Evolutionary conservation across 257 asterid genomes (phyloP).

Genomic region (Solanum piurae): DNA sequence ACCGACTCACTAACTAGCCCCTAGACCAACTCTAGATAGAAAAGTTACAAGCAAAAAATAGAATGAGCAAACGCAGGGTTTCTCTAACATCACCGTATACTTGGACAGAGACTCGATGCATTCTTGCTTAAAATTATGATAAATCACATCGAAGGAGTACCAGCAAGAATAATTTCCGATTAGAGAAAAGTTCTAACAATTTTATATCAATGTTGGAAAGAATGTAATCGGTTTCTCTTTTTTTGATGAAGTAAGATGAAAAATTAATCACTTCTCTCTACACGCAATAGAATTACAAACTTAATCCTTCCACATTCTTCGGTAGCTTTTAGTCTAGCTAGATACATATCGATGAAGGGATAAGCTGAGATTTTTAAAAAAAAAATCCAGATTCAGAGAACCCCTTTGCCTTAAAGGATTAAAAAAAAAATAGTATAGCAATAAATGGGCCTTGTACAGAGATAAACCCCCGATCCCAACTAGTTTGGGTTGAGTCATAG

Average conservation of each 20-base stretch:
- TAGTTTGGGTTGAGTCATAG: not conserved
- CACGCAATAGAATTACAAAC: not conserved
- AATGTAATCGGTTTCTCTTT: not conserved
- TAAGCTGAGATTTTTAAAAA: not conserved
- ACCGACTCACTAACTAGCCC: constrained; percentile 6
- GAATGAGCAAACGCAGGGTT: not conserved
- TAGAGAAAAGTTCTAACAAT: not conserved
- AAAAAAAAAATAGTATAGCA: not conserved
- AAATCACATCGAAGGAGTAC: not conserved
- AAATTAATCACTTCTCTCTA: not conserved
- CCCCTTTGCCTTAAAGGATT: not conserved
- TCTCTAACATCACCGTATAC: not conserved
- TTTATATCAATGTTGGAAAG: not conserved
- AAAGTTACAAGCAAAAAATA: not conserved
- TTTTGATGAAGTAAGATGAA: not conserved
- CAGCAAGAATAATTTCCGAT: not conserved
- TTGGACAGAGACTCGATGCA: not conserved
- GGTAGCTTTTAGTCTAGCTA: not conserved
- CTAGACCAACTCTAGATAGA: not conserved
- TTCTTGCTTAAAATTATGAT: not conserved
- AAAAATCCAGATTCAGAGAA: not conserved
- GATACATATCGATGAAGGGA: not conserved
- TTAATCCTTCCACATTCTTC: not conserved
- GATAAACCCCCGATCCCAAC: not conserved
- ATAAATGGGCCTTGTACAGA: not conserved